Evolutionary conservation across 1,139 yeast species (phyloP), one percentile per base, ranked within the genome.

Genomic region (Saccharomyces hybrid): DNA sequence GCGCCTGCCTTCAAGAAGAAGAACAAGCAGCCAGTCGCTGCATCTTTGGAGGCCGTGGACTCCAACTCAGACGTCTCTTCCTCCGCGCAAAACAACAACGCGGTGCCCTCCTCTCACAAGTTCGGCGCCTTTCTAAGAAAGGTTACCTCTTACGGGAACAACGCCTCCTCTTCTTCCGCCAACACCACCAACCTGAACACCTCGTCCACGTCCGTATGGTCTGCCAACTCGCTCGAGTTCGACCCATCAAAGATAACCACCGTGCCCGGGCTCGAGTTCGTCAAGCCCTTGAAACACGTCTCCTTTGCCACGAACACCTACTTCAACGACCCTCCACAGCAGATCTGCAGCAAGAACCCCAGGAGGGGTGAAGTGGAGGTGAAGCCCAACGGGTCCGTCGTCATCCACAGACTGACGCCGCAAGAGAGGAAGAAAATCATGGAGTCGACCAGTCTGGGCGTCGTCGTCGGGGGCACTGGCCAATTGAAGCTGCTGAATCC

Each of bases 401-500:
- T 79, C 13, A 76, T 85, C 25, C 83, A 83, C 60, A 84, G 85
- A 34, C 69, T 85, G 46, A 73, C 82, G 2, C 82, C 85, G 25
- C 85, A 82, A 51, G 90, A 84, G 53, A 78, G 76, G 60, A 73
- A 78, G 52, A 77, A 79, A 54, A 72, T 83, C 1, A 71, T 79
- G 56, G 70, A 75, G 56, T 78, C 83, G 0, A 73, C 77, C 25
- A 84, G 85, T 27, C 82, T 85, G n/a, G 93, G 93, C 16, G 75
- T 85, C 23, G 89, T 85, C 3, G 91, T 86, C 41, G 95, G 95
- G 31, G 95, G 95, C 1, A 75, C 87, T 4, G 89, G 88, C 0
- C 83, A 85, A 47, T 70, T 84, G 52, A 80, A 78, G 49, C 75
- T 56, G 53, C 57, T 58, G 23, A 60, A 48, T 31, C 64, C 69